Conservation (phyloP, 805 yeast species). For the Candida nemodendra region DNA sequence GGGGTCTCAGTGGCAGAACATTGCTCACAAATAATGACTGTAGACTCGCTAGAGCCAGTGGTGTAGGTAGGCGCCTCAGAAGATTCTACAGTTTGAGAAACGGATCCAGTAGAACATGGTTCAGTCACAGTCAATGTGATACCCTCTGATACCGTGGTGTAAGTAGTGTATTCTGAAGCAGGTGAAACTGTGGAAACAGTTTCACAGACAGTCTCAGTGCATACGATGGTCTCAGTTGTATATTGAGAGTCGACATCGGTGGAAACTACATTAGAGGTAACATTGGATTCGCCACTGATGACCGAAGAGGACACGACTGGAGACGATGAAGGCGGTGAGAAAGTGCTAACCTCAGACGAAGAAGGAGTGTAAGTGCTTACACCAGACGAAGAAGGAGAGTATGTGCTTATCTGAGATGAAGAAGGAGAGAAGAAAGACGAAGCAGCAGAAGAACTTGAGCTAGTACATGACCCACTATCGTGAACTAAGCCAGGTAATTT, state of each 20-base stretch:
- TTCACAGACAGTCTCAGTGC: conserved; percentile 3
- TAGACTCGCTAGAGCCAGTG: conserved; percentile 10
- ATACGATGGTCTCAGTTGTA: conserved; percentile 3
- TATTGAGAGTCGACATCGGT: not conserved
- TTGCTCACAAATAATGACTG: conserved; percentile 5
- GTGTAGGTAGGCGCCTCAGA: conserved; percentile 2
- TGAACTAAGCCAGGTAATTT: conserved; percentile 26
- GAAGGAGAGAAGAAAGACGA: conserved; percentile 7
- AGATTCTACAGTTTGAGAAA: not conserved
- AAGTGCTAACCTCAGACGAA: not conserved
- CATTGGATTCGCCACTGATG: no score
- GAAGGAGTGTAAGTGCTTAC: no score
- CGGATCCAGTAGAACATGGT: conserved; percentile 9
- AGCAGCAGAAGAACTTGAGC: conserved; percentile 4
- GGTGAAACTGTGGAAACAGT: not conserved
- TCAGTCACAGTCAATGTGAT: conserved; percentile 23
- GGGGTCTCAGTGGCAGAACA: conserved; percentile 1
- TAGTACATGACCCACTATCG: conserved; percentile 4
- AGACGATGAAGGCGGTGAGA: not conserved
- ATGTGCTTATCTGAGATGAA: conserved; percentile 1
- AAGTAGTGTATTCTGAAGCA: conserved; percentile 13
- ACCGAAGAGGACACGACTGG: no score
- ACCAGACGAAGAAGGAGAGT: conserved; percentile 6
- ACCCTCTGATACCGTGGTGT: conserved; percentile 18
- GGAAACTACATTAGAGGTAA: not conserved